A percentile compares a stretch with the other conserved stretches of the same genome.
phyloP scores from a whole-genome alignment of 192 early-diverging fungal species.

The Gaertneriomyces semiglobifer region DNA sequence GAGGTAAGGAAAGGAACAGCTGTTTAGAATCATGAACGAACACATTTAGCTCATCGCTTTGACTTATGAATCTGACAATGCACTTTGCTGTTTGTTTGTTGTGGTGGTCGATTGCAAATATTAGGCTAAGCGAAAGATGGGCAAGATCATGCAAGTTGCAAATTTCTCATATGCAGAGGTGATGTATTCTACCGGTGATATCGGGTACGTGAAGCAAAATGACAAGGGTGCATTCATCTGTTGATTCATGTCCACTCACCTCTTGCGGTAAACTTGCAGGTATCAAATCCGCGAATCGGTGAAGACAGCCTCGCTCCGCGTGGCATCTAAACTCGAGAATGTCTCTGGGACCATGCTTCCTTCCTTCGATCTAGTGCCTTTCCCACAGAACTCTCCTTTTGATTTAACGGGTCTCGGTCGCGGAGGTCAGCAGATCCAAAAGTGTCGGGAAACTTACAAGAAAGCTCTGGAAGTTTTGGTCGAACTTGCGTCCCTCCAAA shows the following conservation, averaged over 20 bases:
- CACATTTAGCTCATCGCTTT: too few species aligned
- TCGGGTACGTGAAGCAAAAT: constrained; percentile 55
- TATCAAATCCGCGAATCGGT: constrained; percentile 96
- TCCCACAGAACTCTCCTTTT: constrained; percentile 56
- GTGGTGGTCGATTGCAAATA: background rate
- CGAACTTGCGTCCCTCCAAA: constrained; percentile 97
- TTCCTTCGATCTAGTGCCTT: constrained; percentile 72
- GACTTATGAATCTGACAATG: too few species aligned
- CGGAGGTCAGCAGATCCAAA: constrained; percentile 96
- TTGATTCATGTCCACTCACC: background rate
- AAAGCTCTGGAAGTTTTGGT: constrained; percentile 94
- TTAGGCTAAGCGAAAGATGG: constrained; percentile 96
- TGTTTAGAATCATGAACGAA: too few species aligned
- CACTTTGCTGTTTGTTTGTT: too few species aligned
- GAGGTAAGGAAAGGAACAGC: constrained; percentile 57
- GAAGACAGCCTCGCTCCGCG: constrained; percentile 86
- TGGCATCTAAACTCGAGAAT: constrained; percentile 91
- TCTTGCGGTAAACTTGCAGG: constrained; percentile 36
- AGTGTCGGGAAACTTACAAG: constrained; percentile 89
- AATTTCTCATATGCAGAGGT: constrained; percentile 98
- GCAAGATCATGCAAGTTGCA: constrained; percentile 95
- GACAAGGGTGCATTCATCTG: background rate
- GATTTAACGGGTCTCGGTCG: constrained; percentile 98
- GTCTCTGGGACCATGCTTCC: constrained; percentile 96
- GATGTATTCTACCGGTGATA: constrained; percentile 94